Evolutionary conservation across 1,284 basidiomycete genomes (phyloP).

Genomic region (Macrocybe sp.): DNA sequence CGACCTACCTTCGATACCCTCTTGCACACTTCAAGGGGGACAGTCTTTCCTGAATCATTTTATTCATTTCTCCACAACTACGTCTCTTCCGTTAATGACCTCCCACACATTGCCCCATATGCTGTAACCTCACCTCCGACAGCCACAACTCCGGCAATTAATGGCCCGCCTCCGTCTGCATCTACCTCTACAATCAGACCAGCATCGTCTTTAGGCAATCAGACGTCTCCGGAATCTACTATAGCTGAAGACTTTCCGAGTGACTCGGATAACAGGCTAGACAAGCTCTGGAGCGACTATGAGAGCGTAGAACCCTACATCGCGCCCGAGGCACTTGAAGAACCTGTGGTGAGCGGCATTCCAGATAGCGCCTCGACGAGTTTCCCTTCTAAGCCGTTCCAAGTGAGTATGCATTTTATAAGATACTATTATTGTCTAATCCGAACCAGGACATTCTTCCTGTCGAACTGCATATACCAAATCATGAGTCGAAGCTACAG

Average conservation of each 20-base stretch:
- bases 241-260: constrained; percentile 52
- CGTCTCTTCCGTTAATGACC: constrained; percentile 74
- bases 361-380: constrained; percentile 39
- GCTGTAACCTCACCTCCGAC: constrained; percentile 30
- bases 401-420: constrained; percentile 36
- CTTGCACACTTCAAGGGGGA: constrained; percentile 73
- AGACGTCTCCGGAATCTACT: constrained; percentile 14
- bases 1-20: constrained; percentile 84
- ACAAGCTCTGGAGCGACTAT: constrained; percentile 78
- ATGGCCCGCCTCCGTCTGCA: constrained; percentile 27
- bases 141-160: constrained; percentile 12
- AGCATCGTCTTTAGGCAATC: constrained; percentile 24
- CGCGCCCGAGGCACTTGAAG: constrained; percentile 40
- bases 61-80: constrained; percentile 94
- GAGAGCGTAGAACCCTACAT: constrained; percentile 74
- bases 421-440: neutral
- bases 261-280: constrained; percentile 76
- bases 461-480: constrained; percentile 70
- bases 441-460: constrained; percentile 65
- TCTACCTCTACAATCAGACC: constrained; percentile 20
- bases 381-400: constrained; percentile 50
- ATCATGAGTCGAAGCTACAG: constrained; percentile 53
- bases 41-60: constrained; percentile 88
- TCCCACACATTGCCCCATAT: constrained; percentile 43
- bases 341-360: constrained; percentile 46